Base-by-base conservation (phyloP, 345 rosid genomes). In the Atalantia buxifolia region DNA sequence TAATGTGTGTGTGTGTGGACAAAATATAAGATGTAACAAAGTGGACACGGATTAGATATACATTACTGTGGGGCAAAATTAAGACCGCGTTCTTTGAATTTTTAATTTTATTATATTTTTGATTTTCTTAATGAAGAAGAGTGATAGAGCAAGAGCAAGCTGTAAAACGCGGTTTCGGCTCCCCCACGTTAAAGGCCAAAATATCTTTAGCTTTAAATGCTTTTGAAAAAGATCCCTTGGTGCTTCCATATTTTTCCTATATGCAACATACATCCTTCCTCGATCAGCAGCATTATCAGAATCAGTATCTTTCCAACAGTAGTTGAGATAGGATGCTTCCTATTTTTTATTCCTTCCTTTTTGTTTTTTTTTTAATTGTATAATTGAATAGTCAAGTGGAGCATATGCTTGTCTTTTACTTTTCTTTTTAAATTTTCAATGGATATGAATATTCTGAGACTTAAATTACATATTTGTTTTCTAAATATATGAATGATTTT, bases 111-210 rank as follows among this genome's bases (percentile, higher is more conserved):
- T 0, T 56, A 1, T 19, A 21, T 19, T 7, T 55, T 56, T 18
- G n/a, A 1, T 21, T 56, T 55, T 0, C 50, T 45, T 45, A 53
- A 53, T 5, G 22, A 18, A 18, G 57, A 53, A 18, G 22, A 53
- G 57, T 45, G 18, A 45, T 4, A 22, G 24, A 42, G 42, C 6
- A 24, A 4, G 25, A 19, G 27, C 75, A 57, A 65, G 65, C 83
- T 77, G 84, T 50, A 77, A 69, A 81, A 81, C 84, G 76, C 81
- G 84, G 36, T 77, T 77, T 73, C 63, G 70, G 56, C 50, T 67
- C 22, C 70, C 69, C 40, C 60, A n/a, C 69, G 57, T 57, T 33
- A 57, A 76, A 30, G 53, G 24, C 59, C 19, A 42, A 0, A 13
- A 4, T 35, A 18, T 42, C 69, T 62, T 81, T 76, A 6, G 55